phyloP scores from a whole-genome alignment of 371 early-diverging fungal species.

The Blyttiomyces sp. region DNA sequence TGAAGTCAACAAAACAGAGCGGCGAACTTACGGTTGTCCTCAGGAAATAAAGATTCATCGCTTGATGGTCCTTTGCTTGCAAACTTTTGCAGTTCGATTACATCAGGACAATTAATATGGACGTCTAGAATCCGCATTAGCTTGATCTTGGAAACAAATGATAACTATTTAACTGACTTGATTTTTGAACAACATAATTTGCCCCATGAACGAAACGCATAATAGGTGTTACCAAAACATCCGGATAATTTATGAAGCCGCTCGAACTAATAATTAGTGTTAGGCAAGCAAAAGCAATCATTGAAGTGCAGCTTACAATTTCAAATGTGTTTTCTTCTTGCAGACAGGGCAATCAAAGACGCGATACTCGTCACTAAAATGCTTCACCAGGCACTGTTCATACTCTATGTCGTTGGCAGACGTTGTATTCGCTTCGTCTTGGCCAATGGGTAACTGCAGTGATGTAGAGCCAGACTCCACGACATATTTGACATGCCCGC shows the following conservation, averaged over 20 bases:
- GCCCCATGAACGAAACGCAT: conserved; percentile 77
- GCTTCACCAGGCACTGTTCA: conserved; percentile 67
- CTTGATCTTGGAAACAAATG: too few species aligned
- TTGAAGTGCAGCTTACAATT: conserved; percentile 49
- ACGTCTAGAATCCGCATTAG: too few species aligned
- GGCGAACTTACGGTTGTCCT: not conserved
- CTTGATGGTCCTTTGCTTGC: conserved; percentile 63
- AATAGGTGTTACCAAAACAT: conserved; percentile 74
- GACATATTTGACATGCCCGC: conserved; percentile 76
- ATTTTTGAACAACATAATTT: conserved; percentile 74
- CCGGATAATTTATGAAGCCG: conserved; percentile 80
- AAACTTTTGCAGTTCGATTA: too few species aligned
- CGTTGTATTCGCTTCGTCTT: conserved; percentile 31
- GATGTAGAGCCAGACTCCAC: conserved; percentile 57
- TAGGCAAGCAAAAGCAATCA: not conserved
- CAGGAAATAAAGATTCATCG: conserved; percentile 69
- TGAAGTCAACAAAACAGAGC: not conserved
- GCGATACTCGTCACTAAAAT: conserved; percentile 56
- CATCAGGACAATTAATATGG: too few species aligned
- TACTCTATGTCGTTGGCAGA: conserved; percentile 35
- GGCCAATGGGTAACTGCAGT: conserved; percentile 70
- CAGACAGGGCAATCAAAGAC: conserved; percentile 81
- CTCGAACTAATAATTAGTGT: conserved; percentile 49
- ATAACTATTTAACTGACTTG: conserved; percentile 47
- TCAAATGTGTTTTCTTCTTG: conserved; percentile 60